Conservation (phyloP, 2,329 filamentous ascomycete genomes). For the Huntiella abstrusa region DNA sequence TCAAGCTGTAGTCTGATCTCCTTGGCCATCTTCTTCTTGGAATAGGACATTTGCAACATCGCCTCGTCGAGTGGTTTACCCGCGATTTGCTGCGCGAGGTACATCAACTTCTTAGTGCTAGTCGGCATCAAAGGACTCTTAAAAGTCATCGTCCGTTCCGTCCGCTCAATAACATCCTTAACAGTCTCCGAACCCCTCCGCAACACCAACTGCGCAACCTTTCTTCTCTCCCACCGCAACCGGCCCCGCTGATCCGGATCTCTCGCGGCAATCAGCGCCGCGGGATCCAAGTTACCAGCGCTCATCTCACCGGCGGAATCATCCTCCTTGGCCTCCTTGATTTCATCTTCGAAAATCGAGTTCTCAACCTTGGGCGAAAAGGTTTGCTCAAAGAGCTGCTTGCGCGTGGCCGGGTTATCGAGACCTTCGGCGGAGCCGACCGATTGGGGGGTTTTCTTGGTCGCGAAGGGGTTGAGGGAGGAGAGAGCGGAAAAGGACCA, state of each 20-base stretch:
- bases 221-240: slow-evolving; percentile 62
- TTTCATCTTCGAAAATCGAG: slow-evolving; percentile 45
- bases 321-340: slow-evolving; percentile 23
- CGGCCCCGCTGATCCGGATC: slow-evolving; percentile 60
- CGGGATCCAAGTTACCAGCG: slow-evolving; percentile 6
- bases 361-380: slow-evolving; percentile 28
- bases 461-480: slow-evolving; percentile 18
- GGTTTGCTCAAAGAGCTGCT: slow-evolving; percentile 23
- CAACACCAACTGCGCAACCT: slow-evolving; percentile 59
- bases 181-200: slow-evolving; percentile 32
- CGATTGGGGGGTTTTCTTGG: slow-evolving; percentile 11
- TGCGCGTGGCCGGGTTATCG: slow-evolving; percentile 24
- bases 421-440: slow-evolving; percentile 19
- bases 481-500: slow-evolving; percentile 24
- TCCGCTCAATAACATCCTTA: slow-evolving; percentile 46
- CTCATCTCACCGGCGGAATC: slow-evolving; percentile 12
- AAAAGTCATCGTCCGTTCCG: slow-evolving; percentile 33
- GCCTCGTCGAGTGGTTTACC: slow-evolving; percentile 92
- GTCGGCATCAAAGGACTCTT: slow-evolving; percentile 64
- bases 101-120: slow-evolving; percentile 76
- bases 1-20: slow-evolving; percentile 67
- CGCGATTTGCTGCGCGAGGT: slow-evolving; percentile 69
- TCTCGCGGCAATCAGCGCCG: slow-evolving; percentile 21
- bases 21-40: slow-evolving; percentile 75
- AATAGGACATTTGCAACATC: slow-evolving; percentile 85